Evolutionary conservation across 2,329 filamentous ascomycete genomes (phyloP).

Genomic region (Harringtonia lauricola): DNA sequence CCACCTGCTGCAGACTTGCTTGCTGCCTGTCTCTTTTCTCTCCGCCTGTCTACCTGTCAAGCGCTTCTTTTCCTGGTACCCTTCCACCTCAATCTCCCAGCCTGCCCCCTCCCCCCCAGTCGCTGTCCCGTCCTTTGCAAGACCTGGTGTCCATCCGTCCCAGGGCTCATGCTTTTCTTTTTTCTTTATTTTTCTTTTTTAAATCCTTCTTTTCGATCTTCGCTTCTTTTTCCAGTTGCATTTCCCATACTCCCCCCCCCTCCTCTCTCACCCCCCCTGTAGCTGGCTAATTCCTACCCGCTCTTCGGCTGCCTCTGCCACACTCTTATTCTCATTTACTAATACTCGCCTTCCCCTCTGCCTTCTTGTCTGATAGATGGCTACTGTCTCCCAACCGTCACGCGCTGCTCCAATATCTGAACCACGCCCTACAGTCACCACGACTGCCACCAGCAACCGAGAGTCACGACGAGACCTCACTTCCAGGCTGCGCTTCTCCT

Average conservation of each 20-base stretch:
- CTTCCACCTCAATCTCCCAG: no score
- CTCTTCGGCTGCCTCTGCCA: background rate
- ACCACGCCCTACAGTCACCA: slow-evolving; percentile 10
- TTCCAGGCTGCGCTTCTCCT: background rate
- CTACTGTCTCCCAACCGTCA: slow-evolving; percentile 23
- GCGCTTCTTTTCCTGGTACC: no score
- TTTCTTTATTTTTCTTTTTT: background rate
- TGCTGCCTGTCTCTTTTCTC: no score
- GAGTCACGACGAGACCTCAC: slow-evolving; percentile 3
- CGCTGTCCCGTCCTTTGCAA: no score
- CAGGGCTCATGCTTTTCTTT: background rate
- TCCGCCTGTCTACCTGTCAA: no score
- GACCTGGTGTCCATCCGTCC: no score
- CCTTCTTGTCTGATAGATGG: slow-evolving; percentile 28
- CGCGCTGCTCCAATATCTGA: slow-evolving; percentile 15
- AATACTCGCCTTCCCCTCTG: background rate
- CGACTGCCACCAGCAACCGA: slow-evolving; percentile 3
- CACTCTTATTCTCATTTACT: slow-evolving; percentile 5
- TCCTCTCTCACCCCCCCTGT: background rate
- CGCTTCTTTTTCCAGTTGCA: background rate
- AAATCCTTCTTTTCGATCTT: background rate
- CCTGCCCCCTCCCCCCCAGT: no score
- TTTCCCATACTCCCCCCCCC: background rate
- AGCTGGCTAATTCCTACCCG: background rate
- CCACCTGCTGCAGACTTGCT: background rate